phyloP scores from a whole-genome alignment of 2,329 filamentous ascomycete species.

The Aspergillus felis region DNA sequence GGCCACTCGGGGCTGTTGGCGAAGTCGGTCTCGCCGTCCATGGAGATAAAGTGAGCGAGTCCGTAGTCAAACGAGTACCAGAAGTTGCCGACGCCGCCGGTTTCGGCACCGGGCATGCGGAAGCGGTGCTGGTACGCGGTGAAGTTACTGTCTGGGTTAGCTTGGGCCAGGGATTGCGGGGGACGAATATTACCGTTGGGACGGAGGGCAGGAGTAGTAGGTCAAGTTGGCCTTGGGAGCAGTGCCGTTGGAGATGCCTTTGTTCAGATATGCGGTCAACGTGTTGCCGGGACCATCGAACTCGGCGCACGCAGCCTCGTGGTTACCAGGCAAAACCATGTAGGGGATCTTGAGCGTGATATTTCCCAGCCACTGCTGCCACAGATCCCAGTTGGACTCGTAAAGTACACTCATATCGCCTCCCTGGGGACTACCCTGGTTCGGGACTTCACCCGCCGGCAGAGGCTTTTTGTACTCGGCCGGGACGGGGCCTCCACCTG shows the following conservation, averaged over 20 bases:
- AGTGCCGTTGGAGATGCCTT: slow-evolving; percentile 43
- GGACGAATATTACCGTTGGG: slow-evolving; percentile 37
- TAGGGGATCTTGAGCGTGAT: slow-evolving; percentile 46
- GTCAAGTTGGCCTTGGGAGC: slow-evolving; percentile 36
- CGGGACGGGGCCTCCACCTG: slow-evolving; percentile 31
- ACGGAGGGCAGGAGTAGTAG: slow-evolving; percentile 52
- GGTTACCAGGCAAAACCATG: slow-evolving; percentile 51
- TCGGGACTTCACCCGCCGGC: slow-evolving; percentile 43
- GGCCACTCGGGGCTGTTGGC: slow-evolving; percentile 46
- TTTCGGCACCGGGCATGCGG: slow-evolving; percentile 48
- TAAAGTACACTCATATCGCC: slow-evolving; percentile 50
- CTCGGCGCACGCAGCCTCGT: slow-evolving; percentile 48
- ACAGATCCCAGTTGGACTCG: slow-evolving; percentile 51
- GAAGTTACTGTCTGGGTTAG: slow-evolving; percentile 39
- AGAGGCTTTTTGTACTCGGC: slow-evolving; percentile 44
- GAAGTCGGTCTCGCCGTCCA: slow-evolving; percentile 51
- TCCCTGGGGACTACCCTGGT: slow-evolving; percentile 46
- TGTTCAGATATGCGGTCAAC: slow-evolving; percentile 46
- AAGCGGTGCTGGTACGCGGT: slow-evolving; percentile 52
- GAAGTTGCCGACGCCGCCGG: slow-evolving; percentile 49
- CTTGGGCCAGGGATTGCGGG: neutral
- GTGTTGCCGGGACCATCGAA: slow-evolving; percentile 46
- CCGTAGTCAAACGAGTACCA: slow-evolving; percentile 56
- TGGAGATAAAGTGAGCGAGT: slow-evolving; percentile 48
- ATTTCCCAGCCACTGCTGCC: slow-evolving; percentile 48